A percentile compares a stretch with the other conserved stretches of the same genome.
phyloP scores from a whole-genome alignment of 805 yeast species.

The Cyberlindnera mississippiensis region DNA sequence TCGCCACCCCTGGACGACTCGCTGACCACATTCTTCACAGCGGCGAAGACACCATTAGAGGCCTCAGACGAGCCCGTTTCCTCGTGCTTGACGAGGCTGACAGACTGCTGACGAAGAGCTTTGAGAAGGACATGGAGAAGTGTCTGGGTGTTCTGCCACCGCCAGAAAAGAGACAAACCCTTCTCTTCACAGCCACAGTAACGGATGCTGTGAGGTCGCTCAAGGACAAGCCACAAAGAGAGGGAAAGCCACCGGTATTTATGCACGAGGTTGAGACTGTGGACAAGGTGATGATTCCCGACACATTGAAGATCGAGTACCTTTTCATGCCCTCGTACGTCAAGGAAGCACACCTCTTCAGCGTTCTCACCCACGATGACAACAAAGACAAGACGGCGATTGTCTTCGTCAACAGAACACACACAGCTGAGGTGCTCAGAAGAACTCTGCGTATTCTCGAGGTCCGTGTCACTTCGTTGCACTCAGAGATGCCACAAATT shows the following conservation, averaged over 20 bases:
- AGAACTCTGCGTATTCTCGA: constrained; percentile 71
- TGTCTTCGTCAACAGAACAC: constrained; percentile 87
- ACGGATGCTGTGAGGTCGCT: constrained; percentile 86
- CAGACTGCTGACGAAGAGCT: constrained; percentile 77
- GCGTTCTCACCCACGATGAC: constrained; percentile 57
- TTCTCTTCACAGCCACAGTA: constrained; percentile 92
- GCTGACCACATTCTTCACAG: constrained; percentile 87
- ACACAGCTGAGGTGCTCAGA: constrained; percentile 82
- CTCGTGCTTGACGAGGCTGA: constrained; percentile 88
- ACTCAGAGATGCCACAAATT: constrained; percentile 90
- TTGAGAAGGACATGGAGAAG: constrained; percentile 69
- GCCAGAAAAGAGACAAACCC: constrained; percentile 73
- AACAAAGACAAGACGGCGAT: constrained; percentile 69
- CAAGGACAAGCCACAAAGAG: constrained; percentile 56
- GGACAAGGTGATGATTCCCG: constrained; percentile 78
- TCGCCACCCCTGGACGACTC: constrained; percentile 95
- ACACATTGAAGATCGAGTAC: constrained; percentile 60
- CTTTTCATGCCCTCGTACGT: constrained; percentile 82
- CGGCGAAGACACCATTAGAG: constrained; percentile 83
- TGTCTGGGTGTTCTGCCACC: constrained; percentile 73
- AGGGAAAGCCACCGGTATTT: constrained; percentile 52
- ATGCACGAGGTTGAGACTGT: constrained; percentile 71
- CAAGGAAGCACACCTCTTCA: constrained; percentile 82
- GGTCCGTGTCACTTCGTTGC: constrained; percentile 81
- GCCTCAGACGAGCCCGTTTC: constrained; percentile 72